Conservation (phyloP, 495 filamentous ascomycete species). For the Podospora comata region DNA sequence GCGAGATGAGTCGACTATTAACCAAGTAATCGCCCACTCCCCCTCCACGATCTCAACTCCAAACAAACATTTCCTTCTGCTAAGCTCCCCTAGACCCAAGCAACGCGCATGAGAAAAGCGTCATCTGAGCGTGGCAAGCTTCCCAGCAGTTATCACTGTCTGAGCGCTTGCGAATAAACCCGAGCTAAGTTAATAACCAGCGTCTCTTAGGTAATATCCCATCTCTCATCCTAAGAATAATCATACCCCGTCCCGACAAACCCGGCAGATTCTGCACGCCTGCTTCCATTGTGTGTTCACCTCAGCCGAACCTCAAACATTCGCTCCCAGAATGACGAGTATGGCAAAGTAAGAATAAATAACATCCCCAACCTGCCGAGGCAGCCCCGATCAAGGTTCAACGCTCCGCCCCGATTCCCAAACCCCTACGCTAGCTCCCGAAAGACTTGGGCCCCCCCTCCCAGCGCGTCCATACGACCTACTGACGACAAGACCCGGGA, state of each 20-base stretch:
- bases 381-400: neutral
- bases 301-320: neutral
- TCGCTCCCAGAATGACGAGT: neutral
- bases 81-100: neutral
- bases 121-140: conserved; percentile 5
- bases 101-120: neutral
- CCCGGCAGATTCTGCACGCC: neutral
- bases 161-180: neutral
- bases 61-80: neutral
- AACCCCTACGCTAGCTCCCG: neutral
- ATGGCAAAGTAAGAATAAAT: neutral
- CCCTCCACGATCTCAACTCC: neutral
- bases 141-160: neutral
- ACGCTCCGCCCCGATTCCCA: neutral
- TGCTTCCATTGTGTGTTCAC: neutral
- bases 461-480: neutral
- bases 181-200: too few relatives aligned
- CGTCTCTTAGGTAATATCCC: too few relatives aligned
- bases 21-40: neutral
- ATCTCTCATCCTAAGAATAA: too few relatives aligned
- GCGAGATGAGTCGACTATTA: neutral
- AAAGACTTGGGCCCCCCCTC: neutral
- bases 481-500: neutral
- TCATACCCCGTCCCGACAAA: neutral
- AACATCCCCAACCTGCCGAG: neutral